Evolutionary conservation across 1,139 yeast species (phyloP), one percentile per base, ranked within the genome.

Genomic region (Hyphopichia wangnamkhiaoensis): DNA sequence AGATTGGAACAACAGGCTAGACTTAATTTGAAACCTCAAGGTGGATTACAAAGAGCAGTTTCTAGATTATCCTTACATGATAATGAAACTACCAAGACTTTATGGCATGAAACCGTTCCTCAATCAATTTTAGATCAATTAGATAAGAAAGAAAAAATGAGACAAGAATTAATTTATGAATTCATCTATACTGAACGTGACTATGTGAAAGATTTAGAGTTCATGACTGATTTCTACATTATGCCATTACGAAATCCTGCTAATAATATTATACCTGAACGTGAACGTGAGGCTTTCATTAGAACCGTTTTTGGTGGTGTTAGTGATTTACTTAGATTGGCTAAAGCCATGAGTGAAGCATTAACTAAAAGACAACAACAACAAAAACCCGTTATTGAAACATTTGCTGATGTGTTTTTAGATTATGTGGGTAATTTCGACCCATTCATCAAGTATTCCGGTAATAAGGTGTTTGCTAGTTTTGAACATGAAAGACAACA

Each of bases 401-500:
- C 85, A 20, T 76, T 93, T 54, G 97, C 95, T 35, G 98, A 94
- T 60, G 78, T 93, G 2, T 82, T 93, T 49, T 65, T 91, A 42
- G 94, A 90, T 49, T 84, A 75, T 57, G 89, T 91, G 27, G 90
- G 94, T 10, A 79, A 79, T 48, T 91, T 93, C 63, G 96, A 90
- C 46, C 96, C 98, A 3, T 93, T 91, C 63, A 84, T 93, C 37
- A 77, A 85, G 36, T 93, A 93, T 59, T 95, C 96, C 43, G 97
- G 97, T n/a, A 90, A 93, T 43, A 94, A 94, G 59, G 90, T 93
- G 39, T 90, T 89, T 66, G 98, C 97, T 10, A 89, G 90, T 60
- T 90, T 89, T 63, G 96, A 93, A 61, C 90, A 90, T 64, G 98
- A 93, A 65, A 77, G 97, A 38, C 98, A 93, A 58, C 89, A 90